Evolutionary conservation across 2,329 filamentous ascomycete genomes (phyloP).

Genomic region (Diaporthe citrichinensis): DNA sequence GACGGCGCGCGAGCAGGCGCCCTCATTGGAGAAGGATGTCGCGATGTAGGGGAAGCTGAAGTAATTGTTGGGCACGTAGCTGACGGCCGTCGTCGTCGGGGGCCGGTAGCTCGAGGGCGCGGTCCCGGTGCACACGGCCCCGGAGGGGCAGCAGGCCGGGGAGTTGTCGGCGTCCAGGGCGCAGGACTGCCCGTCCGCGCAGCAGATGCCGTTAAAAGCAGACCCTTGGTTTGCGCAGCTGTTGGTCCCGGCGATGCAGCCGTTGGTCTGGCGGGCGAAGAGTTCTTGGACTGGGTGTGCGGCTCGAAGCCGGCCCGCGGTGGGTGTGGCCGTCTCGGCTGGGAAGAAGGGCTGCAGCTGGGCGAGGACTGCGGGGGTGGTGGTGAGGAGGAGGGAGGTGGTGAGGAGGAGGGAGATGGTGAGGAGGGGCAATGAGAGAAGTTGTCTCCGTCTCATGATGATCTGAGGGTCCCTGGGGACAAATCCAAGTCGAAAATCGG

Average conservation of each 20-base stretch:
- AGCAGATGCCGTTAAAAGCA: slow-evolving; percentile 65
- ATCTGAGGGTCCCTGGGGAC: slow-evolving; percentile 1
- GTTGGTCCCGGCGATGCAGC: slow-evolving; percentile 65
- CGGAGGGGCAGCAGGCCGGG: slow-evolving; percentile 65
- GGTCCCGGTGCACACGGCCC: slow-evolving; percentile 69
- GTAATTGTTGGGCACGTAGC: slow-evolving; percentile 70
- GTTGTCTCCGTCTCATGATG: slow-evolving; percentile 39
- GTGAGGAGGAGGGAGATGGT: slow-evolving; percentile 26
- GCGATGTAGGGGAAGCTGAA: slow-evolving; percentile 73
- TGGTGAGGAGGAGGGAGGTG: slow-evolving; percentile 32
- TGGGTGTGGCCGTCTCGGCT: slow-evolving; percentile 46
- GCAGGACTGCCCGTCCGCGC: slow-evolving; percentile 65
- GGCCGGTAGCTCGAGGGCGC: slow-evolving; percentile 57
- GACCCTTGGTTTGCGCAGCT: slow-evolving; percentile 64
- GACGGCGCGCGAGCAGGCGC: slow-evolving; percentile 66
- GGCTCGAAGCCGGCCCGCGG: slow-evolving; percentile 39
- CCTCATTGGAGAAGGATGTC: slow-evolving; percentile 65
- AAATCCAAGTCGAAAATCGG: background rate
- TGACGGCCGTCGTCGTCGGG: slow-evolving; percentile 56
- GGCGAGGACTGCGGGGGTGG: slow-evolving; percentile 42
- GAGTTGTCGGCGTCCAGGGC: slow-evolving; percentile 62
- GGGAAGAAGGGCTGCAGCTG: slow-evolving; percentile 48
- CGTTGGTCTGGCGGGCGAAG: slow-evolving; percentile 46
- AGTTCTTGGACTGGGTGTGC: slow-evolving; percentile 40
- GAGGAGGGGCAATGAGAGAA: slow-evolving; percentile 26